Conservation (phyloP, 352 stramenopile species). For the Pythium chondricola region DNA sequence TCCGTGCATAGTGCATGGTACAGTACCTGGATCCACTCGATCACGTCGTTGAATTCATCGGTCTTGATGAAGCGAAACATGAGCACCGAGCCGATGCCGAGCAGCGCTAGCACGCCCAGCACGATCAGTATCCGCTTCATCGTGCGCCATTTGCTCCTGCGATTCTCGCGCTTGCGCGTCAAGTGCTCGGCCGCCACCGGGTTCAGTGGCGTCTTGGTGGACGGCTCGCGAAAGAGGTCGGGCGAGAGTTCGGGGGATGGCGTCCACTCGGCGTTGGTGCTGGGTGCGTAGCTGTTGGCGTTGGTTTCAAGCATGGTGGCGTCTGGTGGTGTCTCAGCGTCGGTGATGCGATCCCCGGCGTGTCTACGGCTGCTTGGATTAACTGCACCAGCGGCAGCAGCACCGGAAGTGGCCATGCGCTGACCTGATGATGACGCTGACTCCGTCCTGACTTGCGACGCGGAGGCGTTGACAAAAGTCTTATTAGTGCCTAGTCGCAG, state of each 20-base stretch:
- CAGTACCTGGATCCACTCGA: constrained; percentile 43
- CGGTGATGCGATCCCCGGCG: no score
- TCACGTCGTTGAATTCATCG: constrained; percentile 35
- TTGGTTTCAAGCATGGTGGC: neutral
- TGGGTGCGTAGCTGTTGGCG: neutral
- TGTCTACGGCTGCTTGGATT: no score
- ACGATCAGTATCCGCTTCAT: constrained; percentile 16
- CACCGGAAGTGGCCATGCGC: no score
- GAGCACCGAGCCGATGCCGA: constrained; percentile 19
- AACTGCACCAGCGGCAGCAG: no score
- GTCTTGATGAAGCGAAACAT: constrained; percentile 35
- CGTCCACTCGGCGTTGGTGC: neutral
- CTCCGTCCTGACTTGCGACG: no score
- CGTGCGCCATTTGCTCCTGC: constrained; percentile 11
- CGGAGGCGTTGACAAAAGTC: no score
- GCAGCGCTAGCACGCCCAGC: constrained; percentile 12
- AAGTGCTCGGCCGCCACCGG: neutral
- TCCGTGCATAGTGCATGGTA: neutral
- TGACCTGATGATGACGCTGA: no score
- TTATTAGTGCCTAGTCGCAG: no score
- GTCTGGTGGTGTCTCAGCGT: no score
- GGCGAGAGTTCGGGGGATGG: constrained; percentile 12
- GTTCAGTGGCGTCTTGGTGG: constrained; percentile 18
- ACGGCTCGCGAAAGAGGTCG: neutral
- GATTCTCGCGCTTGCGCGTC: constrained; percentile 1